Evolutionary conservation across 1,284 basidiomycete genomes (phyloP), one percentile per base, ranked within the genome.

Genomic region (Trichosporon sp.): DNA sequence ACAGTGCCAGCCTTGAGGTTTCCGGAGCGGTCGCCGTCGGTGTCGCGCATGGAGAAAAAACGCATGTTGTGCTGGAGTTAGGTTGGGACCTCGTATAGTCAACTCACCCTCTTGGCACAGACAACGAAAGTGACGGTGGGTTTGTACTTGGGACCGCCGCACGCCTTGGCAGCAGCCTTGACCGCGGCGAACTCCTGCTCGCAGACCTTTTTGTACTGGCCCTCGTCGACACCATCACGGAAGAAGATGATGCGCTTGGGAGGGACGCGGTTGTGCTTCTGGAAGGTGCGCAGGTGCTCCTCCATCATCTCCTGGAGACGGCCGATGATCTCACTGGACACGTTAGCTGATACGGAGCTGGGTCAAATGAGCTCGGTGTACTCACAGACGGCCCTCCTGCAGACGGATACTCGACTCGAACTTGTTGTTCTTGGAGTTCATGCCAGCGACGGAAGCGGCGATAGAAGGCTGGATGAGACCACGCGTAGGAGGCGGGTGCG

Each of bases 191-290:
- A 77, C 74, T 86, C 85, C 7, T 75, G 19, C 72, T 85, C 76
- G 10, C 85, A 83, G 67, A 85, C 85, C 11, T 81, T 76, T 14
- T 80, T 77, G 72, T 83, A 86, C 75, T 87, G 86, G 0, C 86
- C 86, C 70, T 87, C 85, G 12, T 81, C 83, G 0, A 87, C 85
- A 66, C 86, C 86, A 72, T 86, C 86, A 65, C 86, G 83, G 80
- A 85, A 85, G 76, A 86, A 81, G 68, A 85, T 73, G 65, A 86
- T 82, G 65, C 78, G 81, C 12, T 78, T 71, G 0, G 85, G 83
- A 0, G 84, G 81, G n/a, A 72, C 72, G 63, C 78, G 81, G 68
- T 76, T 79, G 70, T 81, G 81, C 11, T 69, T 68, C 54, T 78
- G 69, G 68, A 77, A 84, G 12, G 64, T 71, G n/a, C 73, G 26